Evolutionary conservation across 768 basidiomycete genomes (phyloP), one percentile per base, ranked within the genome.

Genomic region (Hebeloma cylindrosporum): DNA sequence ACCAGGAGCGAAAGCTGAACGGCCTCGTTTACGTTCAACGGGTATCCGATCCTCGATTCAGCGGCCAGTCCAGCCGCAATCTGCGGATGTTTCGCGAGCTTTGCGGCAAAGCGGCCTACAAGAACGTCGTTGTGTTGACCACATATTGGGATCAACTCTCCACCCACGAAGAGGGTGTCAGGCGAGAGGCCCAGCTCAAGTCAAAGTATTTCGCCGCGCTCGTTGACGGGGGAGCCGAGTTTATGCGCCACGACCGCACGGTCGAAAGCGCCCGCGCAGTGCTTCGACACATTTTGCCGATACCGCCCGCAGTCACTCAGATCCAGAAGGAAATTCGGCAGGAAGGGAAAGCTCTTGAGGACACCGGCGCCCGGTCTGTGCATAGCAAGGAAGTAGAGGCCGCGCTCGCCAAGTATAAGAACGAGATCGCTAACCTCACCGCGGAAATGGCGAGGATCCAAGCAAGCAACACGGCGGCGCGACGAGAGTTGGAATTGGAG

Each of bases 91-190:
- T 75, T 52, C 63, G 65, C 40, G 62, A 69, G 29, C 65, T 75
- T 17, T 75, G 75, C 53, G 75, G 73, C 28, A 60, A 66, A 17
- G 60, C 48, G 37, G 59, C 66, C 4, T 70, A 71, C 55, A 64
- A 69, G 39, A 74, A 76, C 48, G 70, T 76, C 32, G 63, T 72
- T 28, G 64, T 76, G 42, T 60, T 68, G 45, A 74, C 74, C 51
- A 74, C 64, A 29, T 74, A 66, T 67, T 74, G 73, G 72, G 63
- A 62, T 10, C 59, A 60, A 42, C 65, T 71, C 41, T 53, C 58
- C 47, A 54, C 54, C 43, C 51, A 53, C 26, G 62, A 60, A 46
- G 17, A 61, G 32, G 71, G 69, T 5, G 58, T 56, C 33, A 55
- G 54, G 10, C 66, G 73, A 7, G 74, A 74, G 48, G 44, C 36